Evolutionary conservation across 1,284 basidiomycete species (phyloP).

Genomic region (Fistulina hepatica): DNA sequence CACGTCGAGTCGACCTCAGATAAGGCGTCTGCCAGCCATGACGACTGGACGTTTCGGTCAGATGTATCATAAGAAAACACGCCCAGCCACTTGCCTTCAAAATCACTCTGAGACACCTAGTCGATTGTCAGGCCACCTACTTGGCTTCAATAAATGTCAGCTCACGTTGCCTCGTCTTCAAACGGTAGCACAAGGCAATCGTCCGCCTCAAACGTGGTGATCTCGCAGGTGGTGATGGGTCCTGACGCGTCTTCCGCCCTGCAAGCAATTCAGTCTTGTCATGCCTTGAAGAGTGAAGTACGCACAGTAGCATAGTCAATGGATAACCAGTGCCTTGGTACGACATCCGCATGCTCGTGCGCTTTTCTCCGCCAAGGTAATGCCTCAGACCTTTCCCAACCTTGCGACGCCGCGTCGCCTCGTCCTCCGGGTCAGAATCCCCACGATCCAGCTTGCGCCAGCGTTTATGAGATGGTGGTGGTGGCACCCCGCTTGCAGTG

Average conservation of each 20-base stretch:
- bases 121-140: conserved; percentile 5
- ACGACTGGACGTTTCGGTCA: conserved; percentile 44
- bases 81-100: conserved; percentile 51
- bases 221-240: conserved; percentile 82
- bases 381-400: conserved; percentile 33
- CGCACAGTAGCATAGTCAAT: conserved; percentile 72
- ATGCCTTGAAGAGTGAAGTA: conserved; percentile 12
- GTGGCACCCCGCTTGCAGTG: conserved; percentile 39
- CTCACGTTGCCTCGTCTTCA: conserved; percentile 57
- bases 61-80: conserved; percentile 1
- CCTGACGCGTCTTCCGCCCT: conserved; percentile 79
- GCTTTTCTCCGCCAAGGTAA: conserved; percentile 48
- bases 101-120: conserved; percentile 71
- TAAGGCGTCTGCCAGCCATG: conserved; percentile 87
- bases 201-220: conserved; percentile 80
- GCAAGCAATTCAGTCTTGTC: conserved; percentile 8
- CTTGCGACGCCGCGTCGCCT: conserved; percentile 18
- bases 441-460: conserved; percentile 40
- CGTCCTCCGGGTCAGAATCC: conserved; percentile 33
- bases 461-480: conserved; percentile 29
- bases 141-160: background rate
- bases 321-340: conserved; percentile 77
- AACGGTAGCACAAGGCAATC: conserved; percentile 73
- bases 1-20: conserved; percentile 80
- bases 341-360: conserved; percentile 77